phyloP scores from a whole-genome alignment of 352 stramenopile genomes.

The Phytopythium chamaehyphon region DNA sequence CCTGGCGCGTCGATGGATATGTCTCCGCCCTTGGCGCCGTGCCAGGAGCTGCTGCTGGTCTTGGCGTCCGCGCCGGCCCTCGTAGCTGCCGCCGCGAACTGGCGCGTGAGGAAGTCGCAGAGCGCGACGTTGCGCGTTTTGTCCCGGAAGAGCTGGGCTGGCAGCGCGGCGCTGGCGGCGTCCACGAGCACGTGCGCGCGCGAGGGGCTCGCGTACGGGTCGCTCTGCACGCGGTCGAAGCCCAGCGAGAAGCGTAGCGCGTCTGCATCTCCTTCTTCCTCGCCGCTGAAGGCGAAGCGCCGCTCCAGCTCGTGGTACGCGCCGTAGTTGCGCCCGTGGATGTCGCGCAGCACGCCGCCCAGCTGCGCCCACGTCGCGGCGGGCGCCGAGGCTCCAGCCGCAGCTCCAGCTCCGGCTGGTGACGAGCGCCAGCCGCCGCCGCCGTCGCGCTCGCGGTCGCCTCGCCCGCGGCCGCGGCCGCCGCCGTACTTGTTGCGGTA shows the following conservation, averaged over 20 bases:
- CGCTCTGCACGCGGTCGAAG: constrained; percentile 93
- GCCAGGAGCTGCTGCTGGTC: constrained; percentile 66
- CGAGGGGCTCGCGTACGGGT: constrained; percentile 95
- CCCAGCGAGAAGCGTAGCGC: constrained; percentile 73
- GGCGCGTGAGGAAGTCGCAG: constrained; percentile 89
- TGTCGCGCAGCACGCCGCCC: constrained; percentile 35
- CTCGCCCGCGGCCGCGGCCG: constrained; percentile 24
- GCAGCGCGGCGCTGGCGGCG: constrained; percentile 69
- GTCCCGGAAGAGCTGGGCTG: constrained; percentile 61
- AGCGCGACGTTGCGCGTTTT: constrained; percentile 82
- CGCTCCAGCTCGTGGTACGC: constrained; percentile 78
- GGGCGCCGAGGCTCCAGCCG: constrained; percentile 6
- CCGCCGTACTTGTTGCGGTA: constrained; percentile 89
- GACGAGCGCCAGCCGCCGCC: constrained; percentile 12
- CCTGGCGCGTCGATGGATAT: constrained; percentile 91
- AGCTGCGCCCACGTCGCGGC: constrained; percentile 46
- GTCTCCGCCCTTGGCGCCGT: constrained; percentile 91
- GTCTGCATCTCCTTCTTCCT: too few relatives aligned
- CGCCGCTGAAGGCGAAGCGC: constrained; percentile 28
- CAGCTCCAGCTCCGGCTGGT: too few relatives aligned
- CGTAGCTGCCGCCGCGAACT: constrained; percentile 63
- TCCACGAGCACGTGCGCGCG: constrained; percentile 89
- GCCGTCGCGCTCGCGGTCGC: constrained; percentile 12
- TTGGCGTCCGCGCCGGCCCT: constrained; percentile 61
- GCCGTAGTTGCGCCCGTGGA: constrained; percentile 82